Base-by-base conservation (phyloP, 2,329 filamentous ascomycete genomes). In the Colletotrichum tabaci region DNA sequence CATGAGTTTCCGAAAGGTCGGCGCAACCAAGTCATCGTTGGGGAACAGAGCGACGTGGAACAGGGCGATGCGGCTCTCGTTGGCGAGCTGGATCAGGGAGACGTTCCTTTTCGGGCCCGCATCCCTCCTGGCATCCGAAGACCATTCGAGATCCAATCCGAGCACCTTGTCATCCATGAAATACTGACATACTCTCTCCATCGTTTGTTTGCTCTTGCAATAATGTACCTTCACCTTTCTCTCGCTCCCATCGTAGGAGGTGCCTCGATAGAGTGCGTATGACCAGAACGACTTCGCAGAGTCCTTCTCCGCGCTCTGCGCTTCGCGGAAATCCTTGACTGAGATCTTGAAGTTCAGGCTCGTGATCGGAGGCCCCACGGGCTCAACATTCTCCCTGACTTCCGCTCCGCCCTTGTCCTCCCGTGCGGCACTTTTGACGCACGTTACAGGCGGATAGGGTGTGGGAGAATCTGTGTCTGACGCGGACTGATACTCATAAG, bases 91-190 rank as follows among this genome's bases (percentile, higher is more conserved):
- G 53, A 98, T 92, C 47, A 98, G 82, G 0, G 93, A 95, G 8
- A 97, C 89, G 72, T 95, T 94, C 62, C 87, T 85, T 74, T 93
- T 92, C 4, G 91, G 82, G 3, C 86, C 84, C 2, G 86, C 79
- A 9, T 74, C 76, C 23, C 79, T 84, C 7, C 78, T 83, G 0
- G 89, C 86, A 7, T 87, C 83, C 1, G 84, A 74, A 63, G 90
- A 86, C 95, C 96, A 98, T 83, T 98, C 96, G 73, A 98, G 87
- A 77, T 98, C 95, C 73, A 98, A 94, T 0, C 95, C 95, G n/a
- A 98, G 79, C 2, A 97, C 82, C 49, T 89, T 85, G 77, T 96
- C 90, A 35, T 87, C 75, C 49, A 91, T 78, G 75, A 98, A 98
- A 68, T 92, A 86, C 68, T 88, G 80, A 70, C 90, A 85, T 9